A percentile compares a stretch with the other conserved stretches of the same genome.
phyloP scores from a whole-genome alignment of 345 rosid genomes.

The Sisymbrium irio region DNA sequence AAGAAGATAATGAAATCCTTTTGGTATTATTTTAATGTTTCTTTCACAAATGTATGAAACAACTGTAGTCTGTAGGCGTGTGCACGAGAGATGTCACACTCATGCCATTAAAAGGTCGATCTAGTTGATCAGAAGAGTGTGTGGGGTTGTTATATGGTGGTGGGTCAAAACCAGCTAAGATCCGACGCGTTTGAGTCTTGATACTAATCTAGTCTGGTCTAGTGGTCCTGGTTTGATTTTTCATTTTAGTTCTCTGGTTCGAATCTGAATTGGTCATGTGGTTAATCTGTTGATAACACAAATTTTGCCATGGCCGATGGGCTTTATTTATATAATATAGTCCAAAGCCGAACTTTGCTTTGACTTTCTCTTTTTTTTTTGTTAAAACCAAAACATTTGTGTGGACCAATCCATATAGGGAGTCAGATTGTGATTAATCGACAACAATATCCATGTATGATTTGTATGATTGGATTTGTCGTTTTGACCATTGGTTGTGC shows the following conservation, averaged over 20 bases:
- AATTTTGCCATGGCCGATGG: too few species aligned
- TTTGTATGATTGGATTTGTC: background rate
- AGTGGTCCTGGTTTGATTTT: background rate
- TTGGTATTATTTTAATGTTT: slow-evolving; percentile 2
- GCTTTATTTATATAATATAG: background rate
- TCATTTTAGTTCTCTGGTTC: background rate
- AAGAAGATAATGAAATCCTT: slow-evolving; percentile 10
- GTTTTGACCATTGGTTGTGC: slow-evolving; percentile 11
- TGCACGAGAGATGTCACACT: background rate
- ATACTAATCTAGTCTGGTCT: background rate
- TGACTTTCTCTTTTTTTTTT: background rate
- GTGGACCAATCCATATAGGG: background rate
- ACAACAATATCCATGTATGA: background rate
- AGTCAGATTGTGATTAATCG: background rate
- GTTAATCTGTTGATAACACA: background rate
- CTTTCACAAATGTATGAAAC: background rate
- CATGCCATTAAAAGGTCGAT: background rate
- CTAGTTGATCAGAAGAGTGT: background rate
- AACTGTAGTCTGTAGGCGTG: background rate
- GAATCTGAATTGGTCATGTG: background rate
- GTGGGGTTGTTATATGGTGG: background rate
- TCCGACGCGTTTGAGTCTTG: background rate
- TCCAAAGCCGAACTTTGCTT: background rate
- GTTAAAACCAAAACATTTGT: background rate
- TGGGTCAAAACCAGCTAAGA: background rate